Conservation (phyloP, 768 basidiomycete species). For the Suillus lakei region DNA sequence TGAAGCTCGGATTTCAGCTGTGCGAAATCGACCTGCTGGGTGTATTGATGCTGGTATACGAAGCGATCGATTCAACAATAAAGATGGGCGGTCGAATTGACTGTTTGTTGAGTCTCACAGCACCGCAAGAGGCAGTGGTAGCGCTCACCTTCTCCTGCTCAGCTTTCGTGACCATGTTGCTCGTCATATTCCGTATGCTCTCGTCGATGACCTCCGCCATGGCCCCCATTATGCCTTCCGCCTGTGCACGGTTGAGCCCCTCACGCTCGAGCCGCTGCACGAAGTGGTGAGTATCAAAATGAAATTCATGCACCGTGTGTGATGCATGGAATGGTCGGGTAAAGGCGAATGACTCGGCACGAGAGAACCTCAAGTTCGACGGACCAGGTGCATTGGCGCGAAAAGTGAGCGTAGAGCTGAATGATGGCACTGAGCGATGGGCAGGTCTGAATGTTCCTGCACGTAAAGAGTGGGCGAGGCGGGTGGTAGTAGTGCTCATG, state of each 20-base stretch:
- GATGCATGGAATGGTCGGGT: constrained; percentile 37
- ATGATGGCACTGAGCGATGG: constrained; percentile 12
- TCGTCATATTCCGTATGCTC: constrained; percentile 94
- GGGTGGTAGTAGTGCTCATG: constrained; percentile 13
- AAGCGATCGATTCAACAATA: neutral
- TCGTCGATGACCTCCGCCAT: constrained; percentile 98
- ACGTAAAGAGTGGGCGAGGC: constrained; percentile 10
- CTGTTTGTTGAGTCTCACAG: neutral
- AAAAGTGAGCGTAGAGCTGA: neutral
- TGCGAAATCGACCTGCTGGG: constrained; percentile 96
- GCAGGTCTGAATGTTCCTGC: constrained; percentile 11
- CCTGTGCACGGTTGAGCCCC: constrained; percentile 88
- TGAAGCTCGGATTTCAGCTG: constrained; percentile 96
- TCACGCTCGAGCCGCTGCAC: constrained; percentile 89
- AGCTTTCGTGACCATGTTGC: constrained; percentile 93
- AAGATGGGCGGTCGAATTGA: too few relatives aligned
- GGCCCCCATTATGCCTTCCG: constrained; percentile 96
- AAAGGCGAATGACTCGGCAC: neutral
- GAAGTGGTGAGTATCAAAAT: constrained; percentile 96
- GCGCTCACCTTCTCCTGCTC: constrained; percentile 90
- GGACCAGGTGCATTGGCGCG: neutral
- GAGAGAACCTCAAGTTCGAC: neutral
- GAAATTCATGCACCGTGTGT: constrained; percentile 52
- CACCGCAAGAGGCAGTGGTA: neutral
- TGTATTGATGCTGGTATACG: constrained; percentile 76